A percentile compares a stretch with the other conserved stretches of the same genome.
Evolutionary conservation across 2,329 filamentous ascomycete species (phyloP).

Genomic region (Rutstroemia sp.): DNA sequence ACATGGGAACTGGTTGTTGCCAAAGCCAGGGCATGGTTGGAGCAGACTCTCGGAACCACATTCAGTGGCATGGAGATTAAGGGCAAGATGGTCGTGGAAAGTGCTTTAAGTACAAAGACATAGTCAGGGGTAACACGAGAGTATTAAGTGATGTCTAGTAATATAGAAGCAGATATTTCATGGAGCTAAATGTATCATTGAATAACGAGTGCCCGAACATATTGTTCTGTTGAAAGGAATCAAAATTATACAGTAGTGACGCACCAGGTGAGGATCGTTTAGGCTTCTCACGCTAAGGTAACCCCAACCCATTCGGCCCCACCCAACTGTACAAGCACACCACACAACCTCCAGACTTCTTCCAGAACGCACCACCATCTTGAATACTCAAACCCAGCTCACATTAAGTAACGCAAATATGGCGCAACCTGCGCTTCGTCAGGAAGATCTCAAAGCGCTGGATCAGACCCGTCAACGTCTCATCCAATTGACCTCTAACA

Average conservation of each 20-base stretch:
- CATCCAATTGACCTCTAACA: constrained; percentile 59
- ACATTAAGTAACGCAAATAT: constrained; percentile 9
- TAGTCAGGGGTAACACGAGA: not conserved
- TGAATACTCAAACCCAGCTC: not conserved
- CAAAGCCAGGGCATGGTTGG: constrained; percentile 49
- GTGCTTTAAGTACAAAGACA: not conserved
- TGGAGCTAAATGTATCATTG: too few species aligned
- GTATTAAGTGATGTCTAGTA: too few species aligned
- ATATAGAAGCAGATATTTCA: too few species aligned
- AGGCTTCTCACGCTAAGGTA: too few species aligned
- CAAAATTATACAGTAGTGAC: too few species aligned
- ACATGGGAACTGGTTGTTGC: constrained; percentile 58
- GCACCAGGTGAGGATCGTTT: too few species aligned
- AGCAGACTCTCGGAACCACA: not conserved
- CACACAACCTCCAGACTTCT: not conserved
- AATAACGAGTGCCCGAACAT: too few species aligned
- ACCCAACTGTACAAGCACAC: not conserved
- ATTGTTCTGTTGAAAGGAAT: too few species aligned
- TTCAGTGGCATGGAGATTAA: constrained; percentile 9
- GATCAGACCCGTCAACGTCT: constrained; percentile 65
- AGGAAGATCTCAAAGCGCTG: constrained; percentile 58
- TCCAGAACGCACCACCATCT: too few species aligned
- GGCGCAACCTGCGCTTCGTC: constrained; percentile 18
- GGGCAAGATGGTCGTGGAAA: constrained; percentile 4
- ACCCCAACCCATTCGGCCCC: too few species aligned